A percentile compares a stretch with the other conserved stretches of the same genome.
These are phyloP conservation scores for Penicillium sp. DNA, from an alignment of 2,329 filamentous ascomycete species.

Conservation along the genomic window DNA sequence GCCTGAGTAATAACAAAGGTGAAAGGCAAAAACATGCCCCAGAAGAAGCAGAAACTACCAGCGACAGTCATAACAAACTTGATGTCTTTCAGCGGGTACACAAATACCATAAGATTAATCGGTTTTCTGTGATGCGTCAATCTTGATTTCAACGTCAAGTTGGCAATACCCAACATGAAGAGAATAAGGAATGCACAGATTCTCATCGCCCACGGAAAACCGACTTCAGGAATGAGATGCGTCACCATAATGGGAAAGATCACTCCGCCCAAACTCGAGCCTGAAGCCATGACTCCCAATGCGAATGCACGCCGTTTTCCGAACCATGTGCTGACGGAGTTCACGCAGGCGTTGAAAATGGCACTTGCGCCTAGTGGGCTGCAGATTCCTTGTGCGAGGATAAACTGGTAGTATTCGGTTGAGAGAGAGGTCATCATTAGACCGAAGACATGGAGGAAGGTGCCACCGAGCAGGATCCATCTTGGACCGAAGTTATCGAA, in stretches of 20 bases:
- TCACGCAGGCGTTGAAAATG: constrained; percentile 49
- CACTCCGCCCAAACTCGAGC: constrained; percentile 59
- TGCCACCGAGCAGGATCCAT: constrained; percentile 52
- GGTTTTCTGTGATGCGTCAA: constrained; percentile 32
- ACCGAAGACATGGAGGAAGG: constrained; percentile 58
- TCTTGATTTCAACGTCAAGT: constrained; percentile 54
- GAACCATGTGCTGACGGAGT: constrained; percentile 53
- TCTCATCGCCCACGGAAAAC: constrained; percentile 61
- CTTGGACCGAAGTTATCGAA: constrained; percentile 66
- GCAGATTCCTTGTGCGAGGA: constrained; percentile 58
- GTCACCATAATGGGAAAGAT: constrained; percentile 64
- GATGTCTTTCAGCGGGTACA: constrained; percentile 24
- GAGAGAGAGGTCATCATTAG: constrained; percentile 60
- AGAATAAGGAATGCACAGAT: constrained; percentile 63
- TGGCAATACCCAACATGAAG: constrained; percentile 55
- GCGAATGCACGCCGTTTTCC: constrained; percentile 53
- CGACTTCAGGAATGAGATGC: constrained; percentile 54
- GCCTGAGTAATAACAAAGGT: constrained; percentile 53
- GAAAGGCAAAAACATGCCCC: constrained; percentile 62
- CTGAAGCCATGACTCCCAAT: constrained; percentile 56
- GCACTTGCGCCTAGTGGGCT: constrained; percentile 53
- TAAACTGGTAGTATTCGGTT: constrained; percentile 57
- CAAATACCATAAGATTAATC: constrained; percentile 18
- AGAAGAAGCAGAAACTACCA: constrained; percentile 48
- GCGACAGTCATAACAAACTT: constrained; percentile 24